phyloP scores from a whole-genome alignment of 805 yeast species.

The Cyberlindnera petersonii region DNA sequence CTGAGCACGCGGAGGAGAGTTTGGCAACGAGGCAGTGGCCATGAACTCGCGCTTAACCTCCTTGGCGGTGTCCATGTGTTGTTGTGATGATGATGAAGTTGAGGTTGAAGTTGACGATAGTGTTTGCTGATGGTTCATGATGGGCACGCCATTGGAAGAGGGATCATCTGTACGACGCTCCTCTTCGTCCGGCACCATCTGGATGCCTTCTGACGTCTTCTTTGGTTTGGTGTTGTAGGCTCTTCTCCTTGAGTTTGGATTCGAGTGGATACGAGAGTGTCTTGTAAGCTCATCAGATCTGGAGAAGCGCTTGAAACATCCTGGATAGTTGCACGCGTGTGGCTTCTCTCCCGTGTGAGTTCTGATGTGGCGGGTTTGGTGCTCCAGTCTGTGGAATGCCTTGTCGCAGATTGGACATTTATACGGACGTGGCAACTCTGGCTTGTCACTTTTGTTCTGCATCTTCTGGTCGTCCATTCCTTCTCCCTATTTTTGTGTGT shows the following conservation, averaged over 20 bases:
- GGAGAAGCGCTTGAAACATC: conserved; percentile 63
- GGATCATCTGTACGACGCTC: conserved; percentile 5
- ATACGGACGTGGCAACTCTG: conserved; percentile 48
- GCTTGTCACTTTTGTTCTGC: conserved; percentile 11
- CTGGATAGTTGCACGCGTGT: conserved; percentile 68
- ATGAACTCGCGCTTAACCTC: conserved; percentile 14
- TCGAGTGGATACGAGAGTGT: conserved; percentile 68
- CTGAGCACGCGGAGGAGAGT: conserved; percentile 21
- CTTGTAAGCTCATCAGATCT: conserved; percentile 73
- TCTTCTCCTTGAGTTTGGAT: conserved; percentile 65
- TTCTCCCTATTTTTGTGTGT: not conserved
- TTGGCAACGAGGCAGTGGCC: conserved; percentile 20
- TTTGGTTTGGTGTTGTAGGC: conserved; percentile 39
- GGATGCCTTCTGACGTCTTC: conserved; percentile 2
- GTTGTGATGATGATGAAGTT: too few species aligned
- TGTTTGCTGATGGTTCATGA: not conserved
- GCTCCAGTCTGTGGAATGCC: conserved; percentile 73
- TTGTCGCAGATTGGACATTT: conserved; percentile 71
- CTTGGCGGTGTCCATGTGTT: conserved; percentile 3
- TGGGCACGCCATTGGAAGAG: conserved; percentile 9
- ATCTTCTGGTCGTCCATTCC: conserved; percentile 1
- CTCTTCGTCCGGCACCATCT: conserved; percentile 1
- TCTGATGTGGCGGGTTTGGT: conserved; percentile 73
- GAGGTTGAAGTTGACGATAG: too few species aligned
- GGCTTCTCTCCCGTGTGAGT: conserved; percentile 84